Percentiles rank a stretch among this genome's conserved stretches.
These are phyloP conservation scores for Amorphotheca resinae DNA, from an alignment of 495 filamentous ascomycete genomes.

Conservation along the genomic window DNA sequence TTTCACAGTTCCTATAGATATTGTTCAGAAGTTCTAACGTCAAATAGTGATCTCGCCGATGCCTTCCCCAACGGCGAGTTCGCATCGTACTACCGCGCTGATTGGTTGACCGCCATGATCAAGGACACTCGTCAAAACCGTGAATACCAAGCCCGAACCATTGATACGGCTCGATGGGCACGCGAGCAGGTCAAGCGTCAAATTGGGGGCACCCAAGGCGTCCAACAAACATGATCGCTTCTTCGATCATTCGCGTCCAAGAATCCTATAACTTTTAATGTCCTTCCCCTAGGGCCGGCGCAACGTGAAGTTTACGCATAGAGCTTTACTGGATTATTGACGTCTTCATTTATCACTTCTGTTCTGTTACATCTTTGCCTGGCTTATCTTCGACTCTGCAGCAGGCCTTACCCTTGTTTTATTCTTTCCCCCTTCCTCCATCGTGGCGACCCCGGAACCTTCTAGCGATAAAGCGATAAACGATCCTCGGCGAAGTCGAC, in stretches of 20 bases:
- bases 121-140: constrained; percentile 77
- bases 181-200: constrained; percentile 96
- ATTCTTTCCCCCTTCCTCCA: neutral
- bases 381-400: neutral
- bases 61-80: constrained; percentile 87
- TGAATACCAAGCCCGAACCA: constrained; percentile 69
- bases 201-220: constrained; percentile 37
- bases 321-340: constrained; percentile 7
- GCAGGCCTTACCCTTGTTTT: neutral
- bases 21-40: constrained; percentile 34
- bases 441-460: neutral
- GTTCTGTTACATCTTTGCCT: neutral
- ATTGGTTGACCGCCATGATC: constrained; percentile 80
- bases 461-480: neutral
- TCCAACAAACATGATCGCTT: constrained; percentile 19
- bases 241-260: constrained; percentile 7
- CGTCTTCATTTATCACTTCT: neutral
- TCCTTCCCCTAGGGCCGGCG: constrained; percentile 14
- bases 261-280: constrained; percentile 13
- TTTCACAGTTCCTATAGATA: constrained; percentile 8
- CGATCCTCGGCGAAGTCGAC: constrained; percentile 1
- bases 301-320: constrained; percentile 14
- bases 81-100: constrained; percentile 66
- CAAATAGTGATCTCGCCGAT: constrained; percentile 77
- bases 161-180: constrained; percentile 93